Evolutionary conservation across 495 filamentous ascomycete genomes (phyloP), one percentile per base, ranked within the genome.

Genomic region (Aspergillus sclerotiicarbonarius): DNA sequence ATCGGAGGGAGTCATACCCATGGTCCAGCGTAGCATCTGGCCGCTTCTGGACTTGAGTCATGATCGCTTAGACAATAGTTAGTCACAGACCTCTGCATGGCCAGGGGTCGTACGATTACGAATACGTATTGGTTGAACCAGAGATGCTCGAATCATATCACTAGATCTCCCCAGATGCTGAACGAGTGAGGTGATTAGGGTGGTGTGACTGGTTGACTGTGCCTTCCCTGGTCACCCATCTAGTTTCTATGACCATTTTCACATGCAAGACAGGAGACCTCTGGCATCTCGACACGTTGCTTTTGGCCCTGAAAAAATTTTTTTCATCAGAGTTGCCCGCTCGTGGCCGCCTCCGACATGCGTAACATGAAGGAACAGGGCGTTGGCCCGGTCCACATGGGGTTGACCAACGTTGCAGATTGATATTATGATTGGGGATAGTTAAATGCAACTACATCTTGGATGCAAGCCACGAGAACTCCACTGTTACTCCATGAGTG

Each of bases 31-130:
- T 41, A n/a, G 37, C 33, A 35, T 9, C 33, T 35, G 9, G 33
- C 33, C 33, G 18, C 9, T 16, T 47, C 18, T 47, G 21, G 18
- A 32, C 9, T 16, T 50, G 47, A 50, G 47, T 50, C 47, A 50
- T 32, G 20, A 29, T 31, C 8, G 8, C 18, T 6, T 4, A 31
- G 10, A 4, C 6, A 8, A 16, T 21, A 46, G 25, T 20, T 4
- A 46, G 18, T 31, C 21, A 12, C 46, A 15, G 3, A 6, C 15
- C 13, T 31, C 46, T 31, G 13, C 8, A 18, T 16, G 37, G 13
- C 37, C 15, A 41, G 37, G 8, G 3, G 47, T 50, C 47, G 47
- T 50, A 50, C 47, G 47, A 50, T 50, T 50, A 50, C 31, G 31
- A 50, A 50, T 32, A 50, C 16, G 31, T 8, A 21, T 20, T 46